A percentile compares a stretch with the other conserved stretches of the same genome.
Evolutionary conservation across 1,284 basidiomycete genomes (phyloP).

Genomic region (Ustilago sp.): DNA sequence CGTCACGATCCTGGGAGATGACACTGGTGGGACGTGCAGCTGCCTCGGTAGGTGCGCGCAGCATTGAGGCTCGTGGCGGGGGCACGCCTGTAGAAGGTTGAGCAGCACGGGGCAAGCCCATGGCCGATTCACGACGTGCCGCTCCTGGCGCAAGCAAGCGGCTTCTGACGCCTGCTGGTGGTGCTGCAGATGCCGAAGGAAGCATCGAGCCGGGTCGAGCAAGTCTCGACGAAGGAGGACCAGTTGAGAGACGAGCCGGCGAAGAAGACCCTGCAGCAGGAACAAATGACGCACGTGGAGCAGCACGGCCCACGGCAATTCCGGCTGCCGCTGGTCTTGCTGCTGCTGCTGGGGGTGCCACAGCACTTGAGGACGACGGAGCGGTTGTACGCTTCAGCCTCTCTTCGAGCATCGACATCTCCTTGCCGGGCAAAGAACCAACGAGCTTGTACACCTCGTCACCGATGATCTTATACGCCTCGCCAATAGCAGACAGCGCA

Average conservation of each 20-base stretch:
- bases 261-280: constrained; percentile 28
- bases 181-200: constrained; percentile 19
- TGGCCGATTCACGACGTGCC: constrained; percentile 41
- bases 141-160: constrained; percentile 35
- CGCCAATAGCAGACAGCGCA: constrained; percentile 82
- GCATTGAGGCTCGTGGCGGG: constrained; percentile 31
- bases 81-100: constrained; percentile 15
- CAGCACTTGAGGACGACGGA: constrained; percentile 19
- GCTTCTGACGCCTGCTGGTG: constrained; percentile 34
- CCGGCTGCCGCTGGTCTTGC: constrained; percentile 19
- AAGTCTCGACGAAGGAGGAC: constrained; percentile 44
- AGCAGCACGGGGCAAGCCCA: constrained; percentile 40
- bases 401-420: constrained; percentile 91
- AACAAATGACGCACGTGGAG: constrained; percentile 34
- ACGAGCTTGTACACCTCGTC: constrained; percentile 86
- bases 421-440: constrained; percentile 82
- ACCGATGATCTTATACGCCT: constrained; percentile 84
- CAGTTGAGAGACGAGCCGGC: constrained; percentile 26
- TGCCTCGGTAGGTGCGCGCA: constrained; percentile 16
- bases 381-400: constrained; percentile 81
- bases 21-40: constrained; percentile 16
- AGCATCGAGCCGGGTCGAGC: constrained; percentile 37
- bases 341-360: not conserved
- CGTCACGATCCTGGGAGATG: constrained; percentile 17
- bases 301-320: constrained; percentile 10